Percentiles rank a stretch among this genome's conserved stretches.
These are phyloP conservation scores for Xerocomellus chrysenteron DNA, from an alignment of 768 basidiomycete species.

Conservation along the genomic window DNA sequence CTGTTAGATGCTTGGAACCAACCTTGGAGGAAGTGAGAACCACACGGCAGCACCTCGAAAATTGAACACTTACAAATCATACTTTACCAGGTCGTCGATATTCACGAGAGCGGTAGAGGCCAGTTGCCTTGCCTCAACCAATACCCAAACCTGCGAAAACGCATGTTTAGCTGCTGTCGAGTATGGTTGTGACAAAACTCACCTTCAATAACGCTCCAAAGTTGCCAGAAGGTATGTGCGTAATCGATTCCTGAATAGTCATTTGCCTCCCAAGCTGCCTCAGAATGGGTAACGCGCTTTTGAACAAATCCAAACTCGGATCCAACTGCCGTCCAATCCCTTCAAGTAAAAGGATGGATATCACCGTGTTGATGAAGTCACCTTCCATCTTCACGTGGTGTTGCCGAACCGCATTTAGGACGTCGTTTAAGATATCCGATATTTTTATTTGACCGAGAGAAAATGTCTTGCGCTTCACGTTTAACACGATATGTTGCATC, in stretches of 20 bases:
- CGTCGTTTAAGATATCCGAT: slow-evolving; percentile 87
- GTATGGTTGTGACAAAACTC: slow-evolving; percentile 15
- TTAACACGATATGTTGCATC: slow-evolving; percentile 94
- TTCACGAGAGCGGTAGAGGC: slow-evolving; percentile 76
- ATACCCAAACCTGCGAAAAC: slow-evolving; percentile 75
- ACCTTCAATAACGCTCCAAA: slow-evolving; percentile 90
- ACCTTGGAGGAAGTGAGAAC: slow-evolving; percentile 37
- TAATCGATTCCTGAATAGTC: slow-evolving; percentile 67
- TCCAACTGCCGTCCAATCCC: slow-evolving; percentile 95
- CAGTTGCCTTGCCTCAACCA: slow-evolving; percentile 88
- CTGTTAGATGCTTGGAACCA: slow-evolving; percentile 47
- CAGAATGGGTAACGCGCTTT: slow-evolving; percentile 91
- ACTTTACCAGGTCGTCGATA: slow-evolving; percentile 83
- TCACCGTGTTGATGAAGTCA: slow-evolving; percentile 97
- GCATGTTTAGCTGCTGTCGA: not conserved
- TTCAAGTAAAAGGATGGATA: slow-evolving; percentile 89
- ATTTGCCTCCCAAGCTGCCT: slow-evolving; percentile 90
- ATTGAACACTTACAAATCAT: slow-evolving; percentile 68
- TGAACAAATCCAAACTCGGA: slow-evolving; percentile 90
- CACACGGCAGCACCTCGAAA: not conserved
- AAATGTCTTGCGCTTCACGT: slow-evolving; percentile 95
- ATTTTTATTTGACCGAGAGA: slow-evolving; percentile 96
- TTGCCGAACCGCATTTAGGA: slow-evolving; percentile 77
- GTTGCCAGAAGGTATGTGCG: slow-evolving; percentile 64
- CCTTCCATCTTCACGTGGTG: slow-evolving; percentile 99